These are phyloP conservation scores for Xylaria sp. DNA, from an alignment of 2,329 filamentous ascomycete species.

Conservation along the genomic window DNA sequence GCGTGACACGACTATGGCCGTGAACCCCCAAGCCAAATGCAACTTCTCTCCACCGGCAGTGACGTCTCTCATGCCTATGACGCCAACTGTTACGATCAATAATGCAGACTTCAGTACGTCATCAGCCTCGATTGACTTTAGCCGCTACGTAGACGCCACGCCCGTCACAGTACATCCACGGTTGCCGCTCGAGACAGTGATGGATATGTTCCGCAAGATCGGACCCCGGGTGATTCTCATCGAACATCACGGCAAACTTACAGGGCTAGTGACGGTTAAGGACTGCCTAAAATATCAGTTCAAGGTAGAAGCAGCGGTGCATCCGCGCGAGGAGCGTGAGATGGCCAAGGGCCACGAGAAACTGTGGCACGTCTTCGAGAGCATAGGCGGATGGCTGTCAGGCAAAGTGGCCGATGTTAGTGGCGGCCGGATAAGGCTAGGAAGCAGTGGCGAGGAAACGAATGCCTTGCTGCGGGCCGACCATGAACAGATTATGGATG, in stretches of 20 bases:
- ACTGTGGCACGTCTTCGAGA: constrained; percentile 65
- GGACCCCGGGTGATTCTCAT: constrained; percentile 91
- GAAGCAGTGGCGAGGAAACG: constrained; percentile 40
- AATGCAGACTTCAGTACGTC: constrained; percentile 61
- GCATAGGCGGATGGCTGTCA: constrained; percentile 63
- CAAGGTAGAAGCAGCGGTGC: constrained; percentile 87
- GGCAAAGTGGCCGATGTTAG: constrained; percentile 58
- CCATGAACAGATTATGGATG: constrained; percentile 52
- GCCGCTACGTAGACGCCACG: constrained; percentile 85
- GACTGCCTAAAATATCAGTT: constrained; percentile 98
- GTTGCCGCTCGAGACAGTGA: constrained; percentile 91
- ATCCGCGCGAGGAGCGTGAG: constrained; percentile 64
- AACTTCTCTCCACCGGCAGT: constrained; percentile 64
- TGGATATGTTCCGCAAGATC: constrained; percentile 99
- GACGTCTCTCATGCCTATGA: constrained; percentile 45
- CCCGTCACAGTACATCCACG: constrained; percentile 91
- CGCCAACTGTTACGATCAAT: constrained; percentile 62
- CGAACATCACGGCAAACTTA: constrained; percentile 83
- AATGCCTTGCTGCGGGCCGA: constrained; percentile 30
- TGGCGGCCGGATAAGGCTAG: constrained; percentile 63
- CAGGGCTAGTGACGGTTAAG: constrained; percentile 91
- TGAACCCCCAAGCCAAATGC: constrained; percentile 74
- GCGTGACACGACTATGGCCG: constrained; percentile 61
- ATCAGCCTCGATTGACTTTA: constrained; percentile 74
- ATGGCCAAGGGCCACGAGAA: constrained; percentile 65